Conservation (phyloP, 192 early-diverging fungal species). For the Linnemannia hyalina region DNA sequence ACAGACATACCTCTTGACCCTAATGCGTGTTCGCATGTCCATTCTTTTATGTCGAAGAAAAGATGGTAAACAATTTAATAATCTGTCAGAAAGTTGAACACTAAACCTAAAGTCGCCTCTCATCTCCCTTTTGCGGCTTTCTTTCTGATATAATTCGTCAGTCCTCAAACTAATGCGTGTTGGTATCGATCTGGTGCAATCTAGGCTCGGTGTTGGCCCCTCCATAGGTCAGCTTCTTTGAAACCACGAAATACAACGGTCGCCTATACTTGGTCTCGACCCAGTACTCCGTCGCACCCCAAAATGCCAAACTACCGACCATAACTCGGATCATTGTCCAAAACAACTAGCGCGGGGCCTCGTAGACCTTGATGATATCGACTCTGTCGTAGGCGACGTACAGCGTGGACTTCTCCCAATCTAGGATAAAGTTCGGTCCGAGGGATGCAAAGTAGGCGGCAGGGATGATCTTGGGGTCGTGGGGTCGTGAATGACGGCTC, state of each 20-base stretch:
- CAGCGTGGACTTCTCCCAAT: background rate
- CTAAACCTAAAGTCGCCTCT: background rate
- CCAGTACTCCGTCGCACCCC: background rate
- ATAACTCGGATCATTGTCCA: background rate
- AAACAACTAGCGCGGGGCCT: constrained; percentile 3
- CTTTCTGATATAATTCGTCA: background rate
- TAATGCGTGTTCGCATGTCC: background rate
- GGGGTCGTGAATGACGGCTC: background rate
- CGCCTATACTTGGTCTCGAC: background rate
- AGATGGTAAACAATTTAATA: too few relatives aligned
- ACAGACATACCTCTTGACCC: too few relatives aligned
- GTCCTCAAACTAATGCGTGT: background rate
- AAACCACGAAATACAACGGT: constrained; percentile 7
- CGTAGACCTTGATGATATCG: constrained; percentile 12
- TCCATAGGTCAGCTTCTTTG: background rate
- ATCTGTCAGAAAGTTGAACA: background rate
- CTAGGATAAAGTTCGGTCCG: constrained; percentile 13
- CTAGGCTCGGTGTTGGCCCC: background rate
- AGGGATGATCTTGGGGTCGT: background rate
- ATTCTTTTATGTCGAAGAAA: too few relatives aligned
- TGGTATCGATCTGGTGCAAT: background rate
- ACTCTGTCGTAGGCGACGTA: constrained; percentile 15
- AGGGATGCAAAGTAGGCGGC: constrained; percentile 1
- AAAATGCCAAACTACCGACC: background rate
- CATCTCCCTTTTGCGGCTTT: too few relatives aligned